Percentiles rank a stretch among this genome's conserved stretches.
Evolutionary conservation across 805 yeast genomes (phyloP).

Genomic region (Candida krabiensis): DNA sequence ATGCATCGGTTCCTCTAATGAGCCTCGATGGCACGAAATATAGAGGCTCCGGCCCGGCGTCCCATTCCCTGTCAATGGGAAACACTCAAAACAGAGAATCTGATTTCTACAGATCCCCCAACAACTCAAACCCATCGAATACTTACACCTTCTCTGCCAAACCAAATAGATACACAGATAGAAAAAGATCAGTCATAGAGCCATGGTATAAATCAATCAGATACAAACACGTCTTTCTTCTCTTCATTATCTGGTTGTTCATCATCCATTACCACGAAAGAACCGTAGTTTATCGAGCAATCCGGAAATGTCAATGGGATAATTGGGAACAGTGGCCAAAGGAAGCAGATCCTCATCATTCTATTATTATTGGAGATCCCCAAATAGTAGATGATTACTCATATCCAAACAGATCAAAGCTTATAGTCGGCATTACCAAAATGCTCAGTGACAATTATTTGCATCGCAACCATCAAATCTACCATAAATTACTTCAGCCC

Average conservation of each 20-base stretch:
- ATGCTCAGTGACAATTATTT: slow-evolving; percentile 75
- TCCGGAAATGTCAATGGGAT: slow-evolving; percentile 59
- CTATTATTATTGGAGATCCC: slow-evolving; percentile 80
- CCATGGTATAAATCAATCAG: too few species aligned
- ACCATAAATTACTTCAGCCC: slow-evolving; percentile 64
- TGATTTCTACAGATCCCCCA: too few species aligned
- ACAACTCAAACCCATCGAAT: too few species aligned
- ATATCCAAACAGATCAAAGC: slow-evolving; percentile 67
- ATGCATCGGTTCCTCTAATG: too few species aligned
- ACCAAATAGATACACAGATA: too few species aligned
- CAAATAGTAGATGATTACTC: slow-evolving; percentile 87
- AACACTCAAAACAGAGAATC: too few species aligned
- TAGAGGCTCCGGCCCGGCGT: too few species aligned
- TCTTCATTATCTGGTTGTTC: slow-evolving; percentile 41
- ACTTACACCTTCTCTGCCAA: too few species aligned
- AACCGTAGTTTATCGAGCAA: slow-evolving; percentile 42
- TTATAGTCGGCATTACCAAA: slow-evolving; percentile 54
- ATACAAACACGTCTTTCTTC: slow-evolving; percentile 23
- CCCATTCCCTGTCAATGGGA: too few species aligned
- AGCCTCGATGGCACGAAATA: too few species aligned
- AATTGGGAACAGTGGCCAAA: slow-evolving; percentile 62
- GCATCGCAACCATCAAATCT: slow-evolving; percentile 66
- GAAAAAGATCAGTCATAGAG: too few species aligned
- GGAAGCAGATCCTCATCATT: slow-evolving; percentile 24
- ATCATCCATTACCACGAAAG: slow-evolving; percentile 56